Conservation (phyloP, 225 moss, liverwort and hornwort species). For the Polytrichum formosum region DNA sequence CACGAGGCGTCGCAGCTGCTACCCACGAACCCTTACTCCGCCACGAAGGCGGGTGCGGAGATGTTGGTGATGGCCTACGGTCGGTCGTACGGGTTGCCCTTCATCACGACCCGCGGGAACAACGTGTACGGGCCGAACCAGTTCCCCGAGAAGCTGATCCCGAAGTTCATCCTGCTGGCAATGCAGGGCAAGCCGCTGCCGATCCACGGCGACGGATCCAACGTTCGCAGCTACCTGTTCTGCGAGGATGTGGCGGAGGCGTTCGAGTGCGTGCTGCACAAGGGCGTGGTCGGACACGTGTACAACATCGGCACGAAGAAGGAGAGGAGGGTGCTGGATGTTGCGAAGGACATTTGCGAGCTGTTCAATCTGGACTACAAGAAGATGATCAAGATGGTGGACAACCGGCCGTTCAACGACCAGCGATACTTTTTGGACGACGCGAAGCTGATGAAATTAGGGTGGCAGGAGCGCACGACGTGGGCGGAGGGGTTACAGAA, state of each 20-base stretch:
- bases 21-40: constrained; percentile 48
- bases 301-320: constrained; percentile 53
- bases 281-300: constrained; percentile 42
- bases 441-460: constrained; percentile 41
- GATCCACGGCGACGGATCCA: constrained; percentile 48
- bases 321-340: constrained; percentile 43
- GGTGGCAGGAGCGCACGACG: constrained; percentile 46
- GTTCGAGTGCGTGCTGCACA: constrained; percentile 44
- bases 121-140: constrained; percentile 47
- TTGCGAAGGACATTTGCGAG: constrained; percentile 39
- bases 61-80: constrained; percentile 54
- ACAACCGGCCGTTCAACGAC: constrained; percentile 50
- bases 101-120: constrained; percentile 51
- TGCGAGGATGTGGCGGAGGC: constrained; percentile 54
- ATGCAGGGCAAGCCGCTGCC: constrained; percentile 47
- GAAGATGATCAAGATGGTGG: constrained; percentile 48
- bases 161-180: constrained; percentile 45
- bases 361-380: constrained; percentile 43
- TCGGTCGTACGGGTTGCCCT: constrained; percentile 37
- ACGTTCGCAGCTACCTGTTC: constrained; percentile 41
- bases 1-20: constrained; percentile 49
- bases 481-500: constrained; percentile 48
- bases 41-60: constrained; percentile 48
- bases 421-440: constrained; percentile 49
- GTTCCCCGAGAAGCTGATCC: constrained; percentile 55